phyloP scores from a whole-genome alignment of 495 filamentous ascomycete genomes.

The Penicillium manginii region DNA sequence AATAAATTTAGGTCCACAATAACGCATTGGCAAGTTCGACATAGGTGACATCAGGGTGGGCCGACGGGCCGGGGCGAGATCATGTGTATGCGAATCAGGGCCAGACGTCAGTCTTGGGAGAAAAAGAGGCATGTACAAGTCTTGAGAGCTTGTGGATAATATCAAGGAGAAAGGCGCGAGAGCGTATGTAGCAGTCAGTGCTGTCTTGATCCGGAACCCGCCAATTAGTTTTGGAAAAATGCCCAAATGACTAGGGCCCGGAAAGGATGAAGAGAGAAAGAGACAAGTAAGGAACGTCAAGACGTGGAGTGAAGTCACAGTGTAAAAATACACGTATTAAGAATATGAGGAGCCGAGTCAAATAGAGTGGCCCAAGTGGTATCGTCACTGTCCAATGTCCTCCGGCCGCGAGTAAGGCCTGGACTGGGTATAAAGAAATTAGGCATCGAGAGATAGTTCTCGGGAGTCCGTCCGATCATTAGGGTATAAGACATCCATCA shows the following conservation, averaged over 20 bases:
- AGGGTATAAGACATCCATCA: slow-evolving; percentile 31
- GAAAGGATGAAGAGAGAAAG: background rate
- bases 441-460: slow-evolving; percentile 23
- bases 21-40: background rate
- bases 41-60: background rate
- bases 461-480: slow-evolving; percentile 24
- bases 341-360: slow-evolving; percentile 1
- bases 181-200: background rate
- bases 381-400: slow-evolving; percentile 10
- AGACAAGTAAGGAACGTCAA: background rate
- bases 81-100: background rate
- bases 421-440: slow-evolving; percentile 25
- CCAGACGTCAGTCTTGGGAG: background rate
- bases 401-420: slow-evolving; percentile 11
- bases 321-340: slow-evolving; percentile 7
- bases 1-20: background rate
- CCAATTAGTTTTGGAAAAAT: background rate
- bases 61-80: background rate
- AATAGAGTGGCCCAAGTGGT: background rate
- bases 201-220: background rate
- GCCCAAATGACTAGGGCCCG: background rate
- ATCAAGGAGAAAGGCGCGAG: background rate
- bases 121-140: slow-evolving; percentile 8
- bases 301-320: slow-evolving; percentile 2
- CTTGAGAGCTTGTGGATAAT: background rate